Evolutionary conservation across 768 basidiomycete genomes (phyloP).

Genomic region (Mycena maculata): DNA sequence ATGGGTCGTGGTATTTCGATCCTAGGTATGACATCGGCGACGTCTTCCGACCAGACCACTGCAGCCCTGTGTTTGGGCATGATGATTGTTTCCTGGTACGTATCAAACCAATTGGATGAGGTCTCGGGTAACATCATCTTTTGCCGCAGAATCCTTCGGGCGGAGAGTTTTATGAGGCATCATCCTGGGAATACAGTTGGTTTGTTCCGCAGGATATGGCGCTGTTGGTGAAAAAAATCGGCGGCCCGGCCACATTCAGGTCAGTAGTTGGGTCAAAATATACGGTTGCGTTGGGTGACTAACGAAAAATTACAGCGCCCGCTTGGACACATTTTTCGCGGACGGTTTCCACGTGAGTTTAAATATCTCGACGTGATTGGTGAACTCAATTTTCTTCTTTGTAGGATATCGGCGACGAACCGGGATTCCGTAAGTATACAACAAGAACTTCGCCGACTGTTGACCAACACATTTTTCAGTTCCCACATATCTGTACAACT

Average conservation of each 20-base stretch:
- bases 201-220: conserved; percentile 35
- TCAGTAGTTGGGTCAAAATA: neutral
- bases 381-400: neutral
- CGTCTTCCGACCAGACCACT: conserved; percentile 34
- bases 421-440: conserved; percentile 30
- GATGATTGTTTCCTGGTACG: conserved; percentile 29
- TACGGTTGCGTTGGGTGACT: neutral
- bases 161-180: conserved; percentile 35
- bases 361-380: neutral
- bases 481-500: conserved; percentile 34
- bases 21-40: conserved; percentile 29
- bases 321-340: conserved; percentile 31
- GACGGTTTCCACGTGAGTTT: conserved; percentile 20
- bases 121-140: neutral
- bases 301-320: conserved; percentile 15
- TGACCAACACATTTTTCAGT: conserved; percentile 5
- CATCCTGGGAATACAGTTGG: conserved; percentile 34
- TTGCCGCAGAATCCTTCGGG: conserved; percentile 12
- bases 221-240: conserved; percentile 22
- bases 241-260: conserved; percentile 29
- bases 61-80: conserved; percentile 31
- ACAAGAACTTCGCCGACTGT: neutral
- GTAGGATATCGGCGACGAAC: conserved; percentile 33
- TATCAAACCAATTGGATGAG: neutral
- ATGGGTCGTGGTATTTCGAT: conserved; percentile 33